Conservation (phyloP, 2,329 filamentous ascomycete genomes). For the Talaromyces funiculosus region DNA sequence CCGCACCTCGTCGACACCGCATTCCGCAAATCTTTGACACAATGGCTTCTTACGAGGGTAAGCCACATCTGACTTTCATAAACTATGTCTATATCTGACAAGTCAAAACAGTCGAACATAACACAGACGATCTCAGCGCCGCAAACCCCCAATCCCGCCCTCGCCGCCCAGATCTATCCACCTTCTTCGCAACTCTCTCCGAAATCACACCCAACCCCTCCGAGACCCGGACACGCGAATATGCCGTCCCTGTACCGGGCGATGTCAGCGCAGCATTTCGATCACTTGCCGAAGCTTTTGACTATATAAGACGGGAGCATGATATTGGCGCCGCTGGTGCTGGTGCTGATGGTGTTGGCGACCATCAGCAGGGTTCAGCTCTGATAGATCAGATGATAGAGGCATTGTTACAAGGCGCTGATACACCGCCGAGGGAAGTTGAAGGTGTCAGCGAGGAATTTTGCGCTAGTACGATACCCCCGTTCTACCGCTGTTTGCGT, state of each 20-base stretch:
- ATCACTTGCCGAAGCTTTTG: constrained; percentile 56
- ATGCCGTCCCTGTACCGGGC: constrained; percentile 55
- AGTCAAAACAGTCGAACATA: constrained; percentile 38
- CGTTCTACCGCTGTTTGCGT: not conserved
- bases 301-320: constrained; percentile 50
- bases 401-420: constrained; percentile 49
- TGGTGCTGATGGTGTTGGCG: constrained; percentile 31
- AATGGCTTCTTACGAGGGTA: constrained; percentile 42
- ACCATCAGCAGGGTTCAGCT: constrained; percentile 8
- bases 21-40: constrained; percentile 8
- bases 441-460: constrained; percentile 58
- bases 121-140: constrained; percentile 30
- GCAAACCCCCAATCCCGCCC: constrained; percentile 27
- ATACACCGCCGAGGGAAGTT: constrained; percentile 55
- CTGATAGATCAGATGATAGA: constrained; percentile 53
- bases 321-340: constrained; percentile 24
- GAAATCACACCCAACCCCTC: constrained; percentile 51
- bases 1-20: not conserved
- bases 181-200: constrained; percentile 58
- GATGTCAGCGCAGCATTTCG: constrained; percentile 57
- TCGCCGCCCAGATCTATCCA: constrained; percentile 58
- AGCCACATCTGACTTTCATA: no score
- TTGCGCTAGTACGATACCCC: constrained; percentile 41
- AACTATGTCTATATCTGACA: no score
- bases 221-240: constrained; percentile 47